Base-by-base conservation (phyloP, 139 green algal genomes). In the Trebouxia sp. region DNA sequence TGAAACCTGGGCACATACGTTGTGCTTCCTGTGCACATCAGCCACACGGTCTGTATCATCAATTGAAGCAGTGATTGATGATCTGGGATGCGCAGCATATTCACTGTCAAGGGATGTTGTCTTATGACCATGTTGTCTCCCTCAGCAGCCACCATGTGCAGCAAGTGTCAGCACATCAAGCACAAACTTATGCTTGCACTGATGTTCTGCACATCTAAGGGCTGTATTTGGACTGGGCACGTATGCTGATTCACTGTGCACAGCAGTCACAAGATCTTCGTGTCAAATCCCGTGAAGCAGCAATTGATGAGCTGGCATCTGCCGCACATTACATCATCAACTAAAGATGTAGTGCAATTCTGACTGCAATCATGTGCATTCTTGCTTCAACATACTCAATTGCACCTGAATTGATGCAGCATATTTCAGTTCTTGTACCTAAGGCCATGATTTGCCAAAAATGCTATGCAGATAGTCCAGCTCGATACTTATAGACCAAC, bases 281-380 rank as follows among this genome's bases (percentile, higher is more conserved):
- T 67, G 56, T 28, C 26, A 12, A 67, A 2, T 67, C 56, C 56
- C 56, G n/a, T 67, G 56, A 67, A 67, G 56, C 56, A 67, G 56
- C 56, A 67, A 67, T 67, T 67, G 56, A 67, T 67, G 56, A 67
- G 56, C 56, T 67, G 56, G 56, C 28, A 67, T 67, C 56, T 67
- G 56, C 56, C 26, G 26, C 20, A 67, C 39, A 67, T 67, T 67
- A 28, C 56, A 67, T 67, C 56, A 67, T 67, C 56, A 67, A 67
- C 56, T 67, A 67, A 67, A 67, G 56, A 67, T 67, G 56, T 67
- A 67, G n/a, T 67, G 56, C 56, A 67, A 67, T 67, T 67, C 56
- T 67, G 56, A 67, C 56, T 37, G 8, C 56, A 67, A 67, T 67
- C 56, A 67, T 67, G 56, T 67, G 56, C 56, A 28, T 67, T 38